phyloP scores from a whole-genome alignment of 169 alveolate genomes.

The Plasmodium gaboni region DNA sequence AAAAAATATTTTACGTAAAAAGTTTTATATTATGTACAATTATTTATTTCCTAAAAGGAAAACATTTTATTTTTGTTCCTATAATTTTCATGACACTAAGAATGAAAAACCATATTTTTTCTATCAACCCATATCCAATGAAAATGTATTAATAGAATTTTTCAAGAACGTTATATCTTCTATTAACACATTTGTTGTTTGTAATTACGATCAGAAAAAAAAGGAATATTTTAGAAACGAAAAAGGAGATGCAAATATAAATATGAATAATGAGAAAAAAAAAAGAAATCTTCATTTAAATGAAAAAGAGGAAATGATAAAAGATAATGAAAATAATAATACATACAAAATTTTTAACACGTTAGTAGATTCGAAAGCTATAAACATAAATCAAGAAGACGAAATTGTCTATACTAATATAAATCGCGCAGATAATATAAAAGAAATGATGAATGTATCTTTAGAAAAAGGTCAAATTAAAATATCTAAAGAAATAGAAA shows the following conservation, averaged over 20 bases:
- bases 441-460: slow-evolving; percentile 17
- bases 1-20: slow-evolving; percentile 73
- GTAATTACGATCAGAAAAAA: slow-evolving; percentile 57
- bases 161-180: slow-evolving; percentile 64
- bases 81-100: slow-evolving; percentile 74
- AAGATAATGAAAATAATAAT: not conserved
- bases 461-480: slow-evolving; percentile 24
- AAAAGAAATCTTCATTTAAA: slow-evolving; percentile 1
- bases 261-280: not conserved
- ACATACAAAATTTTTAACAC: slow-evolving; percentile 6
- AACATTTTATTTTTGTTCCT: slow-evolving; percentile 72
- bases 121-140: slow-evolving; percentile 70
- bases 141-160: slow-evolving; percentile 46
- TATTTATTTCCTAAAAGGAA: slow-evolving; percentile 54
- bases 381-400: not conserved
- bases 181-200: slow-evolving; percentile 54
- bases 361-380: not conserved
- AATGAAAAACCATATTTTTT: slow-evolving; percentile 74
- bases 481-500: slow-evolving; percentile 61
- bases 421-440: not conserved
- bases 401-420: not conserved
- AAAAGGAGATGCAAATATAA: not conserved
- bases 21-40: slow-evolving; percentile 64
- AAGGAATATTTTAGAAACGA: slow-evolving; percentile 43
- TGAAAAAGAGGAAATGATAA: not conserved